Base-by-base conservation (phyloP, 306 rosid genomes). In the Sesbania bispinosa region DNA sequence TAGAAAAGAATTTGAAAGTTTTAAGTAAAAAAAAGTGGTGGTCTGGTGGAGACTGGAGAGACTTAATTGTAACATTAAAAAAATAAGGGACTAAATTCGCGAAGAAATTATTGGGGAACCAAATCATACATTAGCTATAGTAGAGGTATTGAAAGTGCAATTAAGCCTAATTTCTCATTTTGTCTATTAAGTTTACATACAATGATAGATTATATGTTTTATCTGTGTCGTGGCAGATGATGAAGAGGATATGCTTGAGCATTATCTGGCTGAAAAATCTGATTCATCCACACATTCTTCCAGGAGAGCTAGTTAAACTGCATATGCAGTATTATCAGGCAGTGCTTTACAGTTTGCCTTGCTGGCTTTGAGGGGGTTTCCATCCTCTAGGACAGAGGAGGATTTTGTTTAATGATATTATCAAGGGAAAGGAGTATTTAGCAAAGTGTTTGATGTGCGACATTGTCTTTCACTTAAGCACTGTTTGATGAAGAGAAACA, bases 221-320 rank as follows among this genome's bases (percentile, higher is more conserved):
- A 2, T 77, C 19, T 76, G 42, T 69, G 41, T n/a, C 73, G n/a
- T 76, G 72, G 80, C 89, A 89, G 99, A 77, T 79, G 99, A 94
- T 18, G 99, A 95, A 85, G 98, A 93, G 4, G 97, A 95, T 81
- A 95, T 95, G 99, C 96, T 95, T 42, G 96, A 95, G 79, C 99
- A 95, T 79, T 95, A 89, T 71, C 86, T 95, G 77, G 96, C 99
- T 10, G 99, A 91, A 82, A 95, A 89, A 55, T 36, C 96, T 1
- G 93, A 95, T 72, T 72, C 93, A 36, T 84, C 96, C 60, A 8
- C 89, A 4, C 90, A 84, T 74, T 88, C 94, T 45, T 80, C 86
- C 23, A 75, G 29, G 83, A 84, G 82, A 79, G 86, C 85, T 30
- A 77, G 73, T 81, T 87, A 76, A 86, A 74, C 13, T 43, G 23